phyloP scores from a whole-genome alignment of 2,329 filamentous ascomycete species.

The Fusarium sp. region DNA sequence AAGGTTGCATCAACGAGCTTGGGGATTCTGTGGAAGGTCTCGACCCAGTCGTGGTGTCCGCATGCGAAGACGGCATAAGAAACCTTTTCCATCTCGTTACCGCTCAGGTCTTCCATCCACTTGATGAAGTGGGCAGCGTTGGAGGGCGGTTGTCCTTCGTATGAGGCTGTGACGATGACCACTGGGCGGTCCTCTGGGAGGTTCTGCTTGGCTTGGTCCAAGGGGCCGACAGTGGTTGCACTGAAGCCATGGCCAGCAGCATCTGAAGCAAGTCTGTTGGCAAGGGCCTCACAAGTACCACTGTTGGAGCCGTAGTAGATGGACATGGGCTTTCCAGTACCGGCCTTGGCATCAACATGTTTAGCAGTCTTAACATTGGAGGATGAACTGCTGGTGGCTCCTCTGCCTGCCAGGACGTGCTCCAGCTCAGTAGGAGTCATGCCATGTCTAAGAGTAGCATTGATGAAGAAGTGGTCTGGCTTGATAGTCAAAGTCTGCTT shows the following conservation, averaged over 20 bases:
- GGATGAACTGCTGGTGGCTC: constrained; percentile 11
- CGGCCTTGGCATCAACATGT: constrained; percentile 3
- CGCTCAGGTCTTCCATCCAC: constrained; percentile 68
- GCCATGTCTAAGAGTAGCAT: constrained; percentile 65
- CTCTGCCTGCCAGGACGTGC: constrained; percentile 54
- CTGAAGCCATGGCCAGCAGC: constrained; percentile 71
- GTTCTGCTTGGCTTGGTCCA: constrained; percentile 73
- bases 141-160: constrained; percentile 80
- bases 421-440: constrained; percentile 63
- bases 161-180: constrained; percentile 77
- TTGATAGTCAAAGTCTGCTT: constrained; percentile 72
- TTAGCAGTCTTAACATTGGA: constrained; percentile 17
- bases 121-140: constrained; percentile 77
- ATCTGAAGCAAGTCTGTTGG: constrained; percentile 69
- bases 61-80: constrained; percentile 79
- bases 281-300: constrained; percentile 81
- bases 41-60: constrained; percentile 68
- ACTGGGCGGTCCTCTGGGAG: constrained; percentile 72
- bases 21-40: constrained; percentile 77
- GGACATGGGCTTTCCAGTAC: constrained; percentile 63
- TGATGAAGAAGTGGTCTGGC: constrained; percentile 73
- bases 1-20: constrained; percentile 70
- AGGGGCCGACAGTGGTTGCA: constrained; percentile 63
- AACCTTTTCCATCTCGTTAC: constrained; percentile 66
- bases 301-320: constrained; percentile 81